These are phyloP conservation scores for Chimonanthus salicifolius DNA, from an alignment of 164 flowering plant species.

Conservation along the genomic window DNA sequence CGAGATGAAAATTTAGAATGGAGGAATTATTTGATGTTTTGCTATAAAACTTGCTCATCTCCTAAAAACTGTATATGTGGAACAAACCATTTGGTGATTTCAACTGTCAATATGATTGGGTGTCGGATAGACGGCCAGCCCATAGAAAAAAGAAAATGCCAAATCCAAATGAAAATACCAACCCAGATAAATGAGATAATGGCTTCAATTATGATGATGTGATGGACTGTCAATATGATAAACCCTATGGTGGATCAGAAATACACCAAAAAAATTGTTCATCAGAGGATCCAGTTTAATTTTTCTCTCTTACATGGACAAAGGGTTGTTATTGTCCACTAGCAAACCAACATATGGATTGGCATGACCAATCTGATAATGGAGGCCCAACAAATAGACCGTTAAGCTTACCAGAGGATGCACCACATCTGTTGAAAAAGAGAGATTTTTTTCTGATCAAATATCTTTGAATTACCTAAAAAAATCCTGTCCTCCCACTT, in stretches of 20 bases:
- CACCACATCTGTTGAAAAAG: neutral
- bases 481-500: constrained; percentile 89
- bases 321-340: neutral
- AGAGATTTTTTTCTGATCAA: no score
- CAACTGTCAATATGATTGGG: neutral
- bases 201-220: no score
- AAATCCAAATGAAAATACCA: neutral
- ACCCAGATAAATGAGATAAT: no score
- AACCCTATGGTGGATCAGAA: neutral
- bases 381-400: neutral
- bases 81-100: neutral
- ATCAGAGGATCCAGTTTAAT: neutral
- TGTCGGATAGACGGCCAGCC: neutral
- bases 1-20: neutral
- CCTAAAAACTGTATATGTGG: neutral
- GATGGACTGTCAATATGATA: no score
- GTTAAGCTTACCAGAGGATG: neutral
- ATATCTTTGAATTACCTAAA: constrained; percentile 52
- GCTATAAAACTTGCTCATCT: neutral
- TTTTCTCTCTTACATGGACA: neutral
- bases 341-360: neutral
- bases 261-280: neutral
- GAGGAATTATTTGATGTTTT: neutral
- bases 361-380: neutral
- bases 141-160: neutral